A percentile compares a stretch with the other conserved stretches of the same genome.
Conservation (phyloP, 129 eudicot genomes). For the Flaveria robusta region DNA sequence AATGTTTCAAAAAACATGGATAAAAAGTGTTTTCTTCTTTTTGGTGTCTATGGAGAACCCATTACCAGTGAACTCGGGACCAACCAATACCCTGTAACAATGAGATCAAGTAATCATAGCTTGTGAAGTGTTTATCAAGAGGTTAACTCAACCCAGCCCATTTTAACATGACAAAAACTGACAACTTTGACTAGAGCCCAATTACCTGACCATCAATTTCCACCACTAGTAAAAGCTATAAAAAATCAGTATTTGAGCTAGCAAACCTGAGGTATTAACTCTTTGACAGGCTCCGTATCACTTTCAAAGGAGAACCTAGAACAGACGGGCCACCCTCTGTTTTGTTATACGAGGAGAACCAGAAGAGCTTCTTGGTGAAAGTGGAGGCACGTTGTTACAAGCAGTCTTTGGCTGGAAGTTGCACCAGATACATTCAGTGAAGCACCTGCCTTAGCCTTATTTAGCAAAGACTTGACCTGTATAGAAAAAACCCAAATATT, state of each 20-base stretch:
- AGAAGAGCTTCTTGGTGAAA: conserved; percentile 65
- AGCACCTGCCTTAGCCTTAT: conserved; percentile 53
- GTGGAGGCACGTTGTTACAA: conserved; percentile 56
- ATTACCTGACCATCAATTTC: not conserved
- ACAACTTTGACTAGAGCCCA: not conserved
- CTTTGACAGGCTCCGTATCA: conserved; percentile 53
- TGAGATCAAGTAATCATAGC: not conserved
- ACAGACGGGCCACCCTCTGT: conserved; percentile 53
- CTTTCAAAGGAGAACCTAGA: conserved; percentile 56
- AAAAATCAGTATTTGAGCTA: not conserved
- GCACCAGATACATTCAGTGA: conserved; percentile 43
- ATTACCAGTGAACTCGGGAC: too few relatives aligned
- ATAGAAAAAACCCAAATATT: not conserved
- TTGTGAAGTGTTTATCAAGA: too few relatives aligned
- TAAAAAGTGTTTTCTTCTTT: not conserved
- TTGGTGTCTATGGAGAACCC: too few relatives aligned
- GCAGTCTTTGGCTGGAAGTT: conserved; percentile 48
- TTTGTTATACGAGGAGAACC: conserved; percentile 60
- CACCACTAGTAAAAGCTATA: not conserved
- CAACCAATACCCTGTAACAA: not conserved
- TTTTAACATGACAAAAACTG: not conserved
- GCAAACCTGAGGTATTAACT: conserved; percentile 63
- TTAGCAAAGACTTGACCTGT: conserved; percentile 63
- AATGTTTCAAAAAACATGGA: not conserved
- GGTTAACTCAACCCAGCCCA: not conserved